Conservation (phyloP, 169 alveolate species). For the Besnoitia besnoiti region DNA sequence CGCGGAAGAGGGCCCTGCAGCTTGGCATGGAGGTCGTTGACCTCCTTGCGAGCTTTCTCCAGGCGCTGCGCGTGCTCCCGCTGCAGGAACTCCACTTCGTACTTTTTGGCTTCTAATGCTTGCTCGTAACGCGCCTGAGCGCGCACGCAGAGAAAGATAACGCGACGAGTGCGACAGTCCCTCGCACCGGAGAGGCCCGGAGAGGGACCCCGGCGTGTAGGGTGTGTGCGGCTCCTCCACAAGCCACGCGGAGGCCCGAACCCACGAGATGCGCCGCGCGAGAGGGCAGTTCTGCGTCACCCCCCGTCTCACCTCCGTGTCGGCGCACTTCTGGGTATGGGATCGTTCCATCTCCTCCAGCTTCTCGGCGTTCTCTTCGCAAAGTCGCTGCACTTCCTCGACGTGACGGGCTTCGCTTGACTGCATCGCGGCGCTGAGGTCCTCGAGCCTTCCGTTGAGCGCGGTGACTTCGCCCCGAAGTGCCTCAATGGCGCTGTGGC, state of each 20-base stretch:
- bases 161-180: no score
- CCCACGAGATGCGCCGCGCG: no score
- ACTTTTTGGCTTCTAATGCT: conserved; percentile 17
- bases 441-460: not conserved
- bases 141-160: not conserved
- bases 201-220: no score
- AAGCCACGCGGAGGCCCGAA: no score
- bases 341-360: not conserved
- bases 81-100: conserved; percentile 10
- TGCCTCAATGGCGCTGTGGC: not conserved
- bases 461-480: not conserved
- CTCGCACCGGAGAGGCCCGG: no score
- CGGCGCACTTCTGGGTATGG: not conserved
- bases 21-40: not conserved
- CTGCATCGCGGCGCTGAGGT: not conserved
- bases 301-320: not conserved
- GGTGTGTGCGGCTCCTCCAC: no score
- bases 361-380: not conserved
- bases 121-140: not conserved
- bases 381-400: not conserved
- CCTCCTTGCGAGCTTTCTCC: not conserved
- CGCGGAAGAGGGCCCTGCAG: not conserved
- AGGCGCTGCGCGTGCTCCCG: conserved; percentile 5
- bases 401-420: not conserved
- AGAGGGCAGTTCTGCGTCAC: no score